Conservation (phyloP, 1,284 basidiomycete genomes). For the Trichosporon coremiiforme region DNA sequence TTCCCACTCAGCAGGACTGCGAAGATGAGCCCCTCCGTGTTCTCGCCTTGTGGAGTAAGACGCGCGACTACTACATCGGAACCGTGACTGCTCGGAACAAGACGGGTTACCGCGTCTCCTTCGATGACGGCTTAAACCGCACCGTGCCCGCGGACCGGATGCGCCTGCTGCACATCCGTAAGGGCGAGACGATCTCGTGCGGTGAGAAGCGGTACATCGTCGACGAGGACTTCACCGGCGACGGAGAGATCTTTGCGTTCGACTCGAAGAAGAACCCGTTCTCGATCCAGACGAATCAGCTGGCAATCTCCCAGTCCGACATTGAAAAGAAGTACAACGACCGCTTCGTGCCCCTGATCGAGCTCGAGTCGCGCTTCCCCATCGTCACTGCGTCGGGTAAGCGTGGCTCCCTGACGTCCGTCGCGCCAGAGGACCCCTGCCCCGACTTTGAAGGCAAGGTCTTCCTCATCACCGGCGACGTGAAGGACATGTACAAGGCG, state of each 20-base stretch:
- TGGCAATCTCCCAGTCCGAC: constrained; percentile 20
- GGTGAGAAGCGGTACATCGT: not conserved
- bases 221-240: constrained; percentile 20
- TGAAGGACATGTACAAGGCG: constrained; percentile 45
- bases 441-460: constrained; percentile 26
- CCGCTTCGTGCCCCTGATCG: constrained; percentile 18
- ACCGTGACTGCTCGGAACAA: constrained; percentile 24
- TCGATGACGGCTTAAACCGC: constrained; percentile 23
- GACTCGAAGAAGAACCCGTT: constrained; percentile 10
- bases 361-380: constrained; percentile 5
- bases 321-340: constrained; percentile 23
- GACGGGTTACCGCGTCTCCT: constrained; percentile 22
- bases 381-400: not conserved
- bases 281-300: not conserved
- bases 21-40: constrained; percentile 20
- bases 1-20: not conserved
- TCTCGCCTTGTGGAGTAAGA: constrained; percentile 26
- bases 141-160: constrained; percentile 16
- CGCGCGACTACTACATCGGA: constrained; percentile 26
- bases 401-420: not conserved
- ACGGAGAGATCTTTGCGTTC: not conserved
- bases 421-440: not conserved
- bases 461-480: constrained; percentile 31
- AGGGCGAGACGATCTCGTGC: constrained; percentile 26
- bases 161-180: constrained; percentile 25